A percentile compares a stretch with the other conserved stretches of the same genome.
phyloP scores from a whole-genome alignment of 2,329 filamentous ascomycete species.

The Plectosphaerella cucumerina region DNA sequence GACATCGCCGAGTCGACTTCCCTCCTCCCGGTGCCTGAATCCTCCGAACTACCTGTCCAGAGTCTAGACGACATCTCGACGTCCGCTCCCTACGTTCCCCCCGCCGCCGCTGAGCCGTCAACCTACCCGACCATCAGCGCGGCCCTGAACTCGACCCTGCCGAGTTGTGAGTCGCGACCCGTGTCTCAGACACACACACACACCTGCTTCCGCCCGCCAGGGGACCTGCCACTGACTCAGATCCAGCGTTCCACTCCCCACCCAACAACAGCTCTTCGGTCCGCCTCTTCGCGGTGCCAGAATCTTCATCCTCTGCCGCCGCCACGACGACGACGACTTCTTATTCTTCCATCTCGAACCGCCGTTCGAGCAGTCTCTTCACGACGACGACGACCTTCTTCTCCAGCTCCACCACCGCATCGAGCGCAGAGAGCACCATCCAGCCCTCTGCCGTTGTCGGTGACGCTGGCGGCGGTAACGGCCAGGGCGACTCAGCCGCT shows the following conservation, averaged over 20 bases:
- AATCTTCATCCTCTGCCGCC: not conserved
- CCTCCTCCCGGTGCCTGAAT: not conserved
- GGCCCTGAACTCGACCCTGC: not conserved
- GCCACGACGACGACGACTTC: not conserved
- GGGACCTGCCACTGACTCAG: not conserved
- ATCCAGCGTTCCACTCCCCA: not conserved
- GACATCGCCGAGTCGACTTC: not conserved
- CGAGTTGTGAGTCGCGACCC: not conserved
- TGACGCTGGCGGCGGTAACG: not conserved
- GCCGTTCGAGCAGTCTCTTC: not conserved
- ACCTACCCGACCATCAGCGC: not conserved
- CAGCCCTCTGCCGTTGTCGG: not conserved
- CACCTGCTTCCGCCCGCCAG: not conserved
- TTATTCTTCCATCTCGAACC: not conserved
- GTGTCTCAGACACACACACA: not conserved
- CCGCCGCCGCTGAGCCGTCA: not conserved
- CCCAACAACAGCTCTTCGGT: not conserved
- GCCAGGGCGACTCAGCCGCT: not conserved
- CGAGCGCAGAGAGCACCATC: not conserved
- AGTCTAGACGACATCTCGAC: conserved; percentile 2
- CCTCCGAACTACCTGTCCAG: not conserved
- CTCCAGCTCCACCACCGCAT: not conserved
- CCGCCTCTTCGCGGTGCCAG: not conserved
- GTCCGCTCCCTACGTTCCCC: conserved; percentile 1
- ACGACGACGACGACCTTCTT: not conserved